Conservation (phyloP, 768 basidiomycete species). For the Suillus hirtellus region DNA sequence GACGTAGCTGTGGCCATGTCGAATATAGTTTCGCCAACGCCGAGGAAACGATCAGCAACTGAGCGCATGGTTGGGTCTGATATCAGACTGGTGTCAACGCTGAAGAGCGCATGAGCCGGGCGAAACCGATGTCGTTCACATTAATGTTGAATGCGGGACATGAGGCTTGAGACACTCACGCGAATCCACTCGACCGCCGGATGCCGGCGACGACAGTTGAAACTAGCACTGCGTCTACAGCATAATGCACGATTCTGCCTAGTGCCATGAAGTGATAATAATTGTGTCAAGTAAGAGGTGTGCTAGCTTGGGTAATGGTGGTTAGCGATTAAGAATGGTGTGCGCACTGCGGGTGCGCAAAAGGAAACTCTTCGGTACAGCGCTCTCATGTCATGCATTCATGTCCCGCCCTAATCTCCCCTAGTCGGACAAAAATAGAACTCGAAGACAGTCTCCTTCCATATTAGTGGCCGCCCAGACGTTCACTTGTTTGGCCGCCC, state of each 20-base stretch:
- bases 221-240: conserved; percentile 79
- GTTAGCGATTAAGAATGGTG: not conserved
- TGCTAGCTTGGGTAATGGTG: not conserved
- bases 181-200: conserved; percentile 84
- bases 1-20: conserved; percentile 80
- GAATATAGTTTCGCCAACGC: conserved; percentile 87
- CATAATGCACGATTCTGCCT: conserved; percentile 80
- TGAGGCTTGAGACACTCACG: conserved; percentile 53
- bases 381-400: too few relatives aligned
- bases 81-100: conserved; percentile 67
- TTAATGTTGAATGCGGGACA: conserved; percentile 4
- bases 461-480: not conserved
- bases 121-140: conserved; percentile 5
- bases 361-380: not conserved
- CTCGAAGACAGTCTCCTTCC: not conserved
- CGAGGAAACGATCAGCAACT: conserved; percentile 79
- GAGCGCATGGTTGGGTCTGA: conserved; percentile 77
- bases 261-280: conserved; percentile 43
- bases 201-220: conserved; percentile 92
- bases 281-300: not conserved
- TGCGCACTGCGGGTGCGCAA: not conserved
- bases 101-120: conserved; percentile 29
- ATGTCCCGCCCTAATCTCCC: not conserved
- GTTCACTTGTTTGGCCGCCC: too few relatives aligned
- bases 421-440: not conserved